phyloP scores from a whole-genome alignment of 164 flowering plant species.

The Tinospora cordifolia region DNA sequence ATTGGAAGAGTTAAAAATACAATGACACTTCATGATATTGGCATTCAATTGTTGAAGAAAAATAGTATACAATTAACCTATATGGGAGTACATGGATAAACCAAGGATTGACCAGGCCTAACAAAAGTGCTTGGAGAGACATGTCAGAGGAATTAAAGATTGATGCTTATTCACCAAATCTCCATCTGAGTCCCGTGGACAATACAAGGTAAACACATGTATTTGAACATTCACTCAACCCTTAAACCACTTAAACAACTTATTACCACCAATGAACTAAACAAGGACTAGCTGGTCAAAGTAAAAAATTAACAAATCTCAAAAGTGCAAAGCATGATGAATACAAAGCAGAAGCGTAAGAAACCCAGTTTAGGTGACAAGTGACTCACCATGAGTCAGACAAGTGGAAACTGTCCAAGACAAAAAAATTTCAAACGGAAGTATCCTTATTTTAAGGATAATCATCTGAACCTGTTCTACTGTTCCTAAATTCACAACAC shows the following conservation, averaged over 20 bases:
- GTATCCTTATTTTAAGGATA: no score
- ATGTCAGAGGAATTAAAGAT: not conserved
- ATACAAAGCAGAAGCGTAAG: no score
- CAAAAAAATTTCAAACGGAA: no score
- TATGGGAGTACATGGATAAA: not conserved
- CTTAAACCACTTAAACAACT: not conserved
- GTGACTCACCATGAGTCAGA: no score
- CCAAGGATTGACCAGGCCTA: not conserved
- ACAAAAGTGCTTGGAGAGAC: not conserved
- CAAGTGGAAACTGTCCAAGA: no score
- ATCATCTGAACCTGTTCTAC: no score
- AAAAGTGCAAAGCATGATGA: no score
- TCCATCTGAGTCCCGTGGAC: not conserved
- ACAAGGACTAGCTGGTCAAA: not conserved
- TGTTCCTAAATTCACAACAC: not conserved
- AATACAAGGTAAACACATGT: not conserved
- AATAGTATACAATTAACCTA: not conserved
- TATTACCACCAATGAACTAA: not conserved
- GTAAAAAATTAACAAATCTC: no score
- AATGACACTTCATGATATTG: not conserved
- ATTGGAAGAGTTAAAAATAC: no score
- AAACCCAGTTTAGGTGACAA: no score
- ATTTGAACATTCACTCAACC: not conserved
- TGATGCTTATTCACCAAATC: not conserved
- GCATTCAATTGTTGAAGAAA: not conserved